A percentile compares a stretch with the other conserved stretches of the same genome.
phyloP scores from a whole-genome alignment of 495 filamentous ascomycete genomes.

The Aspergillus nanangensis region DNA sequence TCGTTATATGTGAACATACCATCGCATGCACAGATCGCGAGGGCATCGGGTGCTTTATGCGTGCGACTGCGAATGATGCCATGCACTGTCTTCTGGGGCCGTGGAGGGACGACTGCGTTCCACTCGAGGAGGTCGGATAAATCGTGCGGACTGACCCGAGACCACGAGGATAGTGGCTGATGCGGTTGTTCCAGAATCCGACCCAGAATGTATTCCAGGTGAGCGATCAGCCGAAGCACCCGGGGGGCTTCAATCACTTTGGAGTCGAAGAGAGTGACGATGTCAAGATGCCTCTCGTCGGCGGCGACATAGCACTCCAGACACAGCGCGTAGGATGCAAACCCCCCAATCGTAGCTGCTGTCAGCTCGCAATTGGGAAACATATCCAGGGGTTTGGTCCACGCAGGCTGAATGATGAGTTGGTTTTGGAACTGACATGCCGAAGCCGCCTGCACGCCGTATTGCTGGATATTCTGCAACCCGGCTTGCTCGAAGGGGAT shows the following conservation, averaged over 20 bases:
- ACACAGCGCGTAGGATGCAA: not conserved
- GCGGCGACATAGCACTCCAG: not conserved
- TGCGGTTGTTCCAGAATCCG: not conserved
- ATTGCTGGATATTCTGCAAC: constrained; percentile 45
- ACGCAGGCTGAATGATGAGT: constrained; percentile 38
- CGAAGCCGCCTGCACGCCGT: constrained; percentile 42
- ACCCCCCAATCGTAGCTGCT: not conserved
- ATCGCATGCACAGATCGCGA: not conserved
- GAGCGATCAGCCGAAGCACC: not conserved
- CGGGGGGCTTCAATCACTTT: not conserved
- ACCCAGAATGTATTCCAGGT: not conserved
- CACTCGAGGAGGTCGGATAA: not conserved
- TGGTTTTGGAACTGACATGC: constrained; percentile 51
- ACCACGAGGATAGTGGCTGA: not conserved
- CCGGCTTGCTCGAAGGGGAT: constrained; percentile 37
- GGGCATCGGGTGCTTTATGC: not conserved
- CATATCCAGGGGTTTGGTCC: not conserved
- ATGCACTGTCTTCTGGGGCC: not conserved
- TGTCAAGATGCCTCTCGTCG: not conserved
- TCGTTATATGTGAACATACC: not conserved
- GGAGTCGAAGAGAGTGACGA: not conserved
- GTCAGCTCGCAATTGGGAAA: not conserved
- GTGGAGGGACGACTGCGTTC: not conserved
- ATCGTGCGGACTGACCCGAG: not conserved
- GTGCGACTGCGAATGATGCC: not conserved